Percentiles rank a stretch among this genome's conserved stretches.
Conservation (phyloP, 139 green algal genomes). For the Yamagishiella unicocca region DNA sequence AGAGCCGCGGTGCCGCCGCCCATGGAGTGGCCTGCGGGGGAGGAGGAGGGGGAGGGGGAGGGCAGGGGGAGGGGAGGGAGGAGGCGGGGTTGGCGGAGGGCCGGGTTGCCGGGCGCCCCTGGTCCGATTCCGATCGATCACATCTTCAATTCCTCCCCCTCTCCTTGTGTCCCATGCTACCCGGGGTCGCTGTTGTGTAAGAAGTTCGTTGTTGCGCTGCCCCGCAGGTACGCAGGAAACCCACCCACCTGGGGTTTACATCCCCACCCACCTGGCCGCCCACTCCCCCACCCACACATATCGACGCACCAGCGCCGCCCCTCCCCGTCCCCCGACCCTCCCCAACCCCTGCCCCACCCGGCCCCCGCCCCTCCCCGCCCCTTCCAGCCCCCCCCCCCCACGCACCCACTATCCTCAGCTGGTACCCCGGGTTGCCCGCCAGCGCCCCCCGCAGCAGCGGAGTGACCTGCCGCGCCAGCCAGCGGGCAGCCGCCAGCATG, state of each 20-base stretch:
- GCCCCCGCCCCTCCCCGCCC: neutral
- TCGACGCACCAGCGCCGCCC: neutral
- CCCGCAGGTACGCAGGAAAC: too few relatives aligned
- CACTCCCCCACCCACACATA: neutral
- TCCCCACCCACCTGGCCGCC: neutral
- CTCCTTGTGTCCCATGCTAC: too few relatives aligned
- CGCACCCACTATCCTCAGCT: slow-evolving; percentile 69
- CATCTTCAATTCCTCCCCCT: too few relatives aligned
- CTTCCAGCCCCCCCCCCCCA: neutral
- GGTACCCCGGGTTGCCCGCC: slow-evolving; percentile 62
- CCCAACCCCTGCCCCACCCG: too few relatives aligned
- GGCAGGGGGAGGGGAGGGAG: neutral
- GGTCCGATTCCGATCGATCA: too few relatives aligned
- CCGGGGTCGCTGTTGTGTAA: too few relatives aligned
- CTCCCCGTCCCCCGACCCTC: too few relatives aligned
- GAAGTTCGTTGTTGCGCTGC: too few relatives aligned
- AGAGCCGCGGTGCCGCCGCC: slow-evolving; percentile 88
- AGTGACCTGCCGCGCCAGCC: slow-evolving; percentile 68
- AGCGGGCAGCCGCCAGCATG: slow-evolving; percentile 91
- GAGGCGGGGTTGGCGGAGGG: neutral
- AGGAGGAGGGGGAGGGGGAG: neutral
- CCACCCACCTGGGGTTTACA: too few relatives aligned
- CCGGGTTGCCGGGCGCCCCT: neutral
- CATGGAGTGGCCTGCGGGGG: slow-evolving; percentile 73
- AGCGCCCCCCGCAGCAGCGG: slow-evolving; percentile 68